Evolutionary conservation across 257 asterid genomes (phyloP).

Genomic region (Ajuga chamaepitys): DNA sequence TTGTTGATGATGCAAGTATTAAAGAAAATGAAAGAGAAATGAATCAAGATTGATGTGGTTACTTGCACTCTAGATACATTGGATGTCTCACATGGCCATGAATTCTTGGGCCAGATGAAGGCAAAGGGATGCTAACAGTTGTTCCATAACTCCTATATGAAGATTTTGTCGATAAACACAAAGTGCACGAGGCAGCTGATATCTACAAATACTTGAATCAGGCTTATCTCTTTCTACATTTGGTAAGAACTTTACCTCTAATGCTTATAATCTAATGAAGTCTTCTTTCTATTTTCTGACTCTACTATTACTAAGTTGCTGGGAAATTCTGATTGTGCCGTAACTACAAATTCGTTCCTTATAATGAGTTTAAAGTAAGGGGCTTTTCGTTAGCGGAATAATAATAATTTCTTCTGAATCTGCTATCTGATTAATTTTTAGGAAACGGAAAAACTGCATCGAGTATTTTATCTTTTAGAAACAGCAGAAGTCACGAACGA

Average conservation of each 20-base stretch:
- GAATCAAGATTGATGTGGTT: slow-evolving; percentile 64
- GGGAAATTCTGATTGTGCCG: no score
- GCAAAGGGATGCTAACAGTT: slow-evolving; percentile 58
- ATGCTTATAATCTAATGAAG: background rate
- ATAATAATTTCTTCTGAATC: no score
- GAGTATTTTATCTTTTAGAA: no score
- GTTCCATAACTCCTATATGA: slow-evolving; percentile 87
- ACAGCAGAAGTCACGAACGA: no score
- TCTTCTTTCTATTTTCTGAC: slow-evolving; percentile 1
- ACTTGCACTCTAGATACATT: slow-evolving; percentile 83
- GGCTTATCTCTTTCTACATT: slow-evolving; percentile 73
- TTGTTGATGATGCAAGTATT: slow-evolving; percentile 68
- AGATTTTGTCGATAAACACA: slow-evolving; percentile 58
- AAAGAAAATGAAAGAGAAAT: slow-evolving; percentile 63
- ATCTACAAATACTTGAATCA: slow-evolving; percentile 67
- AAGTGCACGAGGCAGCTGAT: slow-evolving; percentile 46
- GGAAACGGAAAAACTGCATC: no score
- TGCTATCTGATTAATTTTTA: background rate
- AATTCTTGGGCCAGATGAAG: slow-evolving; percentile 73
- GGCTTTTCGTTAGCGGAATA: no score
- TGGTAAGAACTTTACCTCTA: slow-evolving; percentile 55
- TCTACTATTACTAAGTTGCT: no score
- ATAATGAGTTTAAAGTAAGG: no score
- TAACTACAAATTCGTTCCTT: no score
- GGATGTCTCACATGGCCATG: slow-evolving; percentile 70